Evolutionary conservation across 1,284 basidiomycete species (phyloP).

Genomic region (Acaromyces ingoldii): DNA sequence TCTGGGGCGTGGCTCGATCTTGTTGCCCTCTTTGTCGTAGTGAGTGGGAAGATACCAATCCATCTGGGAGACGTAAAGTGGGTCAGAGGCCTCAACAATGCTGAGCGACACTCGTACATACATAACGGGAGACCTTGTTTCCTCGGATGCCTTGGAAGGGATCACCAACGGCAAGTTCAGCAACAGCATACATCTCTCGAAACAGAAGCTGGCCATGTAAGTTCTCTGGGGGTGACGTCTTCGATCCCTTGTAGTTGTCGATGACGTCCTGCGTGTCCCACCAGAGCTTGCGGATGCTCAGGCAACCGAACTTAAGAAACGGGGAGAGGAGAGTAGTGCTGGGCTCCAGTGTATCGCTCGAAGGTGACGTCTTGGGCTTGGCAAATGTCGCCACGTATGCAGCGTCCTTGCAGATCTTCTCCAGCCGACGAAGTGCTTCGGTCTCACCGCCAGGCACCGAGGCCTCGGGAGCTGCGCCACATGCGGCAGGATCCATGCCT

Average conservation of each 20-base stretch:
- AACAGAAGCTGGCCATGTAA: slow-evolving; percentile 53
- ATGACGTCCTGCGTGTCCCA: slow-evolving; percentile 29
- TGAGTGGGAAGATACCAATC: slow-evolving; percentile 55
- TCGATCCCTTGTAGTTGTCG: slow-evolving; percentile 32
- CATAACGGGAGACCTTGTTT: slow-evolving; percentile 53
- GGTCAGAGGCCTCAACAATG: too few relatives aligned
- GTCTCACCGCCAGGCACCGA: slow-evolving; percentile 57
- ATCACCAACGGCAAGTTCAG: slow-evolving; percentile 52
- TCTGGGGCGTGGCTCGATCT: slow-evolving; percentile 52
- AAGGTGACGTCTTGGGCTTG: slow-evolving; percentile 55
- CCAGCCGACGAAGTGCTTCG: slow-evolving; percentile 53
- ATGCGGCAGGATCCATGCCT: slow-evolving; percentile 54
- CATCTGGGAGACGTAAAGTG: slow-evolving; percentile 30
- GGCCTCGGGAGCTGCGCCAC: slow-evolving; percentile 19
- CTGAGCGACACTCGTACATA: not conserved
- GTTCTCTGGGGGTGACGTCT: slow-evolving; percentile 27
- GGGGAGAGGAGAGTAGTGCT: slow-evolving; percentile 53
- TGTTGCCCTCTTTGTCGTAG: slow-evolving; percentile 51
- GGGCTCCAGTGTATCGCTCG: slow-evolving; percentile 20
- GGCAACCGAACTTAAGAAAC: slow-evolving; percentile 57
- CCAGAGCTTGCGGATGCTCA: slow-evolving; percentile 51
- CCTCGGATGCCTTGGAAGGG: slow-evolving; percentile 54
- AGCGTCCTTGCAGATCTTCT: slow-evolving; percentile 52
- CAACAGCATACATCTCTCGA: slow-evolving; percentile 55
- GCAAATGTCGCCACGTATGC: slow-evolving; percentile 55